Base-by-base conservation (phyloP, 345 rosid genomes). In the Populus ilicifolia region DNA sequence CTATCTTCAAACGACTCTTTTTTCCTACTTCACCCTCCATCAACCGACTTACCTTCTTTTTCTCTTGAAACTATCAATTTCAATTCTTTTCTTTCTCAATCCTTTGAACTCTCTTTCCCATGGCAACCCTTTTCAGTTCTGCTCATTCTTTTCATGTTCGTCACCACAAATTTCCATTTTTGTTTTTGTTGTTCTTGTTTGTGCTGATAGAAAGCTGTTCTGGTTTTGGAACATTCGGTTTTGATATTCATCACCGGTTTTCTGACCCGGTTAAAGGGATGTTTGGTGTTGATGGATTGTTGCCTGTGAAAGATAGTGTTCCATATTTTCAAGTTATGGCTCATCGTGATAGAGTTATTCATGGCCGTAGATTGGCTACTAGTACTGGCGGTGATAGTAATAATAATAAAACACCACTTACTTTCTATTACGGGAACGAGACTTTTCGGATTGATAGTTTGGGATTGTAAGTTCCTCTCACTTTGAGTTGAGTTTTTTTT, bases 191-290 rank as follows among this genome's bases (percentile, higher is more conserved):
- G 52, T 25, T 68, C 21, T n/a, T 78, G 25, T 61, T 77, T 8
- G 52, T 48, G 20, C 46, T 72, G 33, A 71, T 30, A 5, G 64
- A 80, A 43, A 71, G 59, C 33, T 86, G 87, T 73, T 74, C 27
- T 35, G 90, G 85, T 16, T 83, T 84, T 62, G 88, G 89, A 30
- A 93, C 88, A 14, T 90, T 88, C 79, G 99, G 92, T 54, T 93
- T 91, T 62, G 89, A 87, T 56, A 78, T 96, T 73, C 96, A 91
- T 75, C 95, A 96, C 82, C 87, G 95, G 52, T 96, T 80, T 79
- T 93, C 99, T 23, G 99, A 96, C 86, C 89, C 90, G 38, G 90
- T 93, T 18, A 85, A 84, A 67, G 90, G 89, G 23, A 80, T 89
- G 74, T 79, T 93, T 6, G 81, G 87, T 12, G 86, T 83, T 1